Percentiles rank a stretch among this genome's conserved stretches.
phyloP scores from a whole-genome alignment of 495 filamentous ascomycete species.

The Bombardia bombarda region DNA sequence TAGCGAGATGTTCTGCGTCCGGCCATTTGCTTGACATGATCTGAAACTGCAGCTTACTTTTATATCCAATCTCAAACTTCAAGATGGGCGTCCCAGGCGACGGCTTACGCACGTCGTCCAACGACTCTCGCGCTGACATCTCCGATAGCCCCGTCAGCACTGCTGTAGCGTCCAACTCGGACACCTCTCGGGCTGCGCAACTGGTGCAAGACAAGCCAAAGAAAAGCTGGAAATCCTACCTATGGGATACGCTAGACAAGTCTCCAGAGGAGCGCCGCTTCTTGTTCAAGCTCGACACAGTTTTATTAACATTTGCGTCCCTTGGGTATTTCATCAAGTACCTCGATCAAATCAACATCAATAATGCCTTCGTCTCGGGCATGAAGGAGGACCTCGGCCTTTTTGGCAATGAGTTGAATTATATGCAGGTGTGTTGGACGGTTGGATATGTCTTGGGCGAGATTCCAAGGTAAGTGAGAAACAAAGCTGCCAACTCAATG shows the following conservation, averaged over 20 bases:
- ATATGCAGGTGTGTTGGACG: constrained; percentile 49
- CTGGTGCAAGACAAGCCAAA: constrained; percentile 17
- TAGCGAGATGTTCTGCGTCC: too few relatives aligned
- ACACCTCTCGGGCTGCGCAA: not conserved
- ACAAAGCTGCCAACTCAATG: too few relatives aligned
- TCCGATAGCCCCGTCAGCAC: too few relatives aligned
- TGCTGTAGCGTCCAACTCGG: too few relatives aligned
- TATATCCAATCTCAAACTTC: too few relatives aligned
- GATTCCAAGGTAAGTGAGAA: constrained; percentile 42
- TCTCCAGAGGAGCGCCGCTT: constrained; percentile 51
- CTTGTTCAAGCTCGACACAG: constrained; percentile 39
- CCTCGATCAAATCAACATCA: constrained; percentile 32
- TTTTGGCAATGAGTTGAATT: constrained; percentile 46
- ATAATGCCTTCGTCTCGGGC: constrained; percentile 42
- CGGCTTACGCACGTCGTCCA: too few relatives aligned
- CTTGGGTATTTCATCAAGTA: constrained; percentile 38
- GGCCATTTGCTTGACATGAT: too few relatives aligned
- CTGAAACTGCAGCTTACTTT: too few relatives aligned
- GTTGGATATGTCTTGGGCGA: constrained; percentile 57
- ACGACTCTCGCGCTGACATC: too few relatives aligned
- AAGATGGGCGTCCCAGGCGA: too few relatives aligned
- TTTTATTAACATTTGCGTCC: constrained; percentile 15
- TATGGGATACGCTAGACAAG: constrained; percentile 58
- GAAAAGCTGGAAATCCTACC: constrained; percentile 30
- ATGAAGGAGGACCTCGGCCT: constrained; percentile 54